Base-by-base conservation (phyloP, 331 rosid species). In the Prunus yedoensis region DNA sequence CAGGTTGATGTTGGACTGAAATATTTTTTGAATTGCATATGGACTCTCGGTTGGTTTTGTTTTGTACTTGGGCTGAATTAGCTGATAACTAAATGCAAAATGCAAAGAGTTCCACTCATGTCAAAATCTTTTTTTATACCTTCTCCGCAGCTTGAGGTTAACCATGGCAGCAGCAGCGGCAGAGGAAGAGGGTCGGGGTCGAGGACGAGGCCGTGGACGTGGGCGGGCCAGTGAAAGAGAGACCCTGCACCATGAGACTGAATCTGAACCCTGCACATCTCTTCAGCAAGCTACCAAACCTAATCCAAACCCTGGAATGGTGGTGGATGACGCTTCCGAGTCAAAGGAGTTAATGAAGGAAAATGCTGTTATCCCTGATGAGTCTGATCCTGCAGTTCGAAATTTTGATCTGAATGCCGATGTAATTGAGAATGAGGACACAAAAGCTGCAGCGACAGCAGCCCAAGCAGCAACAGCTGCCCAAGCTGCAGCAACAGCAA, bases 141-240 rank as follows among this genome's bases (percentile, higher is more conserved):
- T 85, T 71, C 78, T 71, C 78, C 80, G 70, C 81, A 94, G 99
- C 88, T 68, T 70, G 99, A 95, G 83, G 66, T 85, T 83, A 66
- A 87, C 85, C 96, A 86, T 66, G 78, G 89, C 18, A 86, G 88
- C 68, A 77, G 85, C 75, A 89, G 92, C 68, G 93, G 97, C 47
- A 84, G 97, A 62, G 97, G 97, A 69, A 79, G 99, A 77, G 97
- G n/a, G 99, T 20, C 81, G 99, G 51, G 96, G 96, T 15, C 77
- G 97, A 70, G 99, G 99, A 27, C 76, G 97, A 49, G 97, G 99
- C 30, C 91, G 97, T 50, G 99, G 99, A 17, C 90, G 97, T 52
- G 93, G 89, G 28, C 88, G 90, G 77, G 30, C 79, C 56, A 70
- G 49, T 27, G 86, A 77, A 81, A 85, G 88, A 82, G 97, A 95